Base-by-base conservation (phyloP, 2,329 filamentous ascomycete species). In the Colletotrichum ledebouriae region DNA sequence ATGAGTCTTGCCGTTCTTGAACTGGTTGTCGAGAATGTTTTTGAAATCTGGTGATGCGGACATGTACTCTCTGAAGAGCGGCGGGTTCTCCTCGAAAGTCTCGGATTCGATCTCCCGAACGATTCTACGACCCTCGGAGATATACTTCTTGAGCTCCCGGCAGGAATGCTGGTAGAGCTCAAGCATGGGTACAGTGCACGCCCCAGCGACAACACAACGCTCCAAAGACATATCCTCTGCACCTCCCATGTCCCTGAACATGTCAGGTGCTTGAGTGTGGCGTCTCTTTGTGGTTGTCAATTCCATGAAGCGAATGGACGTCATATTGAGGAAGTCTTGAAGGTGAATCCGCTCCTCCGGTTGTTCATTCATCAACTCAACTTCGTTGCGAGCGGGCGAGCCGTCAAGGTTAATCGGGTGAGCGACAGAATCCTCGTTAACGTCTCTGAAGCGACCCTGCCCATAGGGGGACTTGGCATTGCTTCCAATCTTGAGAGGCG, bases 241-340 rank as follows among this genome's bases (percentile, higher is more conserved):
- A 42, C 80, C 80, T 5, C 76, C 74, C 22, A 81, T 81, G 49
- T 85, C 81, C 58, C 80, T 82, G 20, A 83, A 76, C 12, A 78
- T 74, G 60, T 82, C 77, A 13, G 90, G 90, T 3, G 88, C 91
- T 52, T 91, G 89, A 0, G 95, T 98, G 73, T 97, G 92, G 63
- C 96, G 88, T 72, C 95, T 87, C 78, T 98, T 98, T 1, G 94
- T 98, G 0, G 95, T 97, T n/a, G 92, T 97, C 57, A 99, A 85
- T 77, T 99, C 96, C 92, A 99, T 98, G 81, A 99, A 99, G 61
- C 94, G 93, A 74, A 99, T 97, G 67, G 93, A 97, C 2, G 95
- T 98, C 89, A 97, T 90, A 71, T 97, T 93, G 50, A 99, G 82
- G 80, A 99, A 99, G 60, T 97, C 92, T 73, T 97, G 94, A 3